Conservation (phyloP, 2,329 filamentous ascomycete genomes). For the Aureobasidium lini region DNA sequence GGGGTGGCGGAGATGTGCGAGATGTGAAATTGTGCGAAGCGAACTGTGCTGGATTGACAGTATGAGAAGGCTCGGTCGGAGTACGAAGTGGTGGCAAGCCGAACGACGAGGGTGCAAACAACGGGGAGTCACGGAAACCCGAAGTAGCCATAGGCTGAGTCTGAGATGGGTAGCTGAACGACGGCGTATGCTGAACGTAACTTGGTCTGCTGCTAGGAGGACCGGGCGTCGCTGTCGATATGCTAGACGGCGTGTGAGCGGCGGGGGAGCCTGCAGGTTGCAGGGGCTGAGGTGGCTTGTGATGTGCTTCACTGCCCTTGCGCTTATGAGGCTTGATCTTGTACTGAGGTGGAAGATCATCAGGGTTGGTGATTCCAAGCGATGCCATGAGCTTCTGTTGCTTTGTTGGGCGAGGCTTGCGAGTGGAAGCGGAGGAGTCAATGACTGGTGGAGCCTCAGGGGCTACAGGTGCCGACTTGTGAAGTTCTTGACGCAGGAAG, state of each 20-base stretch:
- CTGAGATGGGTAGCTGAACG: slow-evolving; percentile 20
- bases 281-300: slow-evolving; percentile 18
- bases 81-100: slow-evolving; percentile 14
- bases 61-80: slow-evolving; percentile 17
- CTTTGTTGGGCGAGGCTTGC: slow-evolving; percentile 94
- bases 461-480: slow-evolving; percentile 89
- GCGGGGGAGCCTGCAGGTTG: slow-evolving; percentile 26
- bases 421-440: slow-evolving; percentile 80
- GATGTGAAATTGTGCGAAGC: slow-evolving; percentile 9
- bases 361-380: slow-evolving; percentile 80
- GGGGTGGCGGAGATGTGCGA: slow-evolving; percentile 14
- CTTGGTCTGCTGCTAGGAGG: slow-evolving; percentile 14
- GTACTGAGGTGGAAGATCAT: slow-evolving; percentile 77
- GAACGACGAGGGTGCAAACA: slow-evolving; percentile 20
- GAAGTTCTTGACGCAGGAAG: slow-evolving; percentile 89
- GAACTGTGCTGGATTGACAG: slow-evolving; percentile 13
- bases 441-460: slow-evolving; percentile 77
- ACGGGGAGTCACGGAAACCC: slow-evolving; percentile 22
- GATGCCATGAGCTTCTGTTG: slow-evolving; percentile 89
- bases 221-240: slow-evolving; percentile 14
- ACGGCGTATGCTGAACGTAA: slow-evolving; percentile 20
- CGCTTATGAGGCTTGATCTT: slow-evolving; percentile 73
- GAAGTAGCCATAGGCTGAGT: slow-evolving; percentile 16
- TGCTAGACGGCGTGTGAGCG: slow-evolving; percentile 18
- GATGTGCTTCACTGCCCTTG: slow-evolving; percentile 40